Conservation (phyloP, 768 basidiomycete genomes). For the Russula virescens region DNA sequence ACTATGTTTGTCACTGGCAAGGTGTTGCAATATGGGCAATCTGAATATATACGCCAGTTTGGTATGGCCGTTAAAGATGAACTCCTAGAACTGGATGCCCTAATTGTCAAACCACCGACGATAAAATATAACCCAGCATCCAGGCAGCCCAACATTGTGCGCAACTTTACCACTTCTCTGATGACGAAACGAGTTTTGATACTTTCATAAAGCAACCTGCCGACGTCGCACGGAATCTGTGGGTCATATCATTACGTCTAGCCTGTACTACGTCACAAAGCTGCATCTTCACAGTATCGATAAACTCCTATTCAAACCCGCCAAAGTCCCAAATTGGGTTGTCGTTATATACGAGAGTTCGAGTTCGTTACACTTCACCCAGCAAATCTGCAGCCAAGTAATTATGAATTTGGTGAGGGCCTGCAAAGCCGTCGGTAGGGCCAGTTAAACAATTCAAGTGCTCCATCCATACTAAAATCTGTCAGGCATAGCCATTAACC, state of each 20-base stretch:
- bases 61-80: slow-evolving; percentile 55
- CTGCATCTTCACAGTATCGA: slow-evolving; percentile 46
- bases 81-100: slow-evolving; percentile 52
- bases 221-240: slow-evolving; percentile 80
- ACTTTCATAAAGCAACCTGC: slow-evolving; percentile 41
- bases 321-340: slow-evolving; percentile 50
- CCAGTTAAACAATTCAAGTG: neutral
- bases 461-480: neutral
- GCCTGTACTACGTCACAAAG: neutral
- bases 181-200: neutral
- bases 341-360: slow-evolving; percentile 61
- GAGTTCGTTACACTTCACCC: slow-evolving; percentile 47
- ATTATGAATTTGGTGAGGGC: slow-evolving; percentile 44
- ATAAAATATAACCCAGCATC: slow-evolving; percentile 58
- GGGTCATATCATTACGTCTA: slow-evolving; percentile 30
- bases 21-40: slow-evolving; percentile 41
- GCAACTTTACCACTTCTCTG: slow-evolving; percentile 26
- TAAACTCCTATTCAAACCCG: slow-evolving; percentile 58
- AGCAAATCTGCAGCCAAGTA: slow-evolving; percentile 45
- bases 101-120: slow-evolving; percentile 56
- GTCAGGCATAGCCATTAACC: slow-evolving; percentile 53
- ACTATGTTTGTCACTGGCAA: slow-evolving; percentile 31
- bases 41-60: slow-evolving; percentile 61
- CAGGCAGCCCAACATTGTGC: slow-evolving; percentile 51
- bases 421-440: slow-evolving; percentile 55